phyloP scores from a whole-genome alignment of 495 filamentous ascomycete genomes.

The Hyaloscypha hepaticicola region DNA sequence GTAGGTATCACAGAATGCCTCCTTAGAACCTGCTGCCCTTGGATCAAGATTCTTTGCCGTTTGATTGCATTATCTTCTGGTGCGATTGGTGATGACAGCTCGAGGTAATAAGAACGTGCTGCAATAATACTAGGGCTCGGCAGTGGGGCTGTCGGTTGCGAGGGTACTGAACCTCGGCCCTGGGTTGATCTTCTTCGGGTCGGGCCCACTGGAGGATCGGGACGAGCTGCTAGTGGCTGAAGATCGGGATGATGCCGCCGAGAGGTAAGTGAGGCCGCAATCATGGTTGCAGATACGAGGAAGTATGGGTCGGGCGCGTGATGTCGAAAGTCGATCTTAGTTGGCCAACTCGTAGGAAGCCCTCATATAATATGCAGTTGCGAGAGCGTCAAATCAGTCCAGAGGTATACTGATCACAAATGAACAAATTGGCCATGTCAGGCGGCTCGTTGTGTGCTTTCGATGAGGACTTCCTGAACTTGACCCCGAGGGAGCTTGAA shows the following conservation, averaged over 20 bases:
- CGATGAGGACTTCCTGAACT: constrained; percentile 11
- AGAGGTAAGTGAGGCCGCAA: not conserved
- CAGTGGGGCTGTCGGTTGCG: constrained; percentile 6
- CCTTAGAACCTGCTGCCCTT: constrained; percentile 20
- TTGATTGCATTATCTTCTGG: constrained; percentile 1
- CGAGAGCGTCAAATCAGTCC: too few species aligned
- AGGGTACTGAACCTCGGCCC: not conserved
- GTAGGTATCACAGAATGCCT: constrained; percentile 22
- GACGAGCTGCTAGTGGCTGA: constrained; percentile 11
- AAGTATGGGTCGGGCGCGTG: not conserved
- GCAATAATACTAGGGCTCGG: constrained; percentile 25
- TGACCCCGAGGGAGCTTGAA: constrained; percentile 8
- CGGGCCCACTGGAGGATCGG: not conserved
- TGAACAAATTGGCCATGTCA: not conserved
- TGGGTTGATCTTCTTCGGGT: constrained; percentile 13
- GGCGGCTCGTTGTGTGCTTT: not conserved
- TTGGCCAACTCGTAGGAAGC: not conserved
- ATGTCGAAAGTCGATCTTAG: not conserved
- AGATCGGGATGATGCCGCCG: constrained; percentile 16
- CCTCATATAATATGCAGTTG: too few species aligned
- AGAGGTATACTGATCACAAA: too few species aligned
- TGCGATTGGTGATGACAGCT: constrained; percentile 18
- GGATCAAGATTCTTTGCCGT: constrained; percentile 26
- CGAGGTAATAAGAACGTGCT: constrained; percentile 26
- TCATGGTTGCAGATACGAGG: not conserved